Evolutionary conservation across 2,329 filamentous ascomycete genomes (phyloP), one percentile per base, ranked within the genome.

Genomic region (Aspergillus japonicus): DNA sequence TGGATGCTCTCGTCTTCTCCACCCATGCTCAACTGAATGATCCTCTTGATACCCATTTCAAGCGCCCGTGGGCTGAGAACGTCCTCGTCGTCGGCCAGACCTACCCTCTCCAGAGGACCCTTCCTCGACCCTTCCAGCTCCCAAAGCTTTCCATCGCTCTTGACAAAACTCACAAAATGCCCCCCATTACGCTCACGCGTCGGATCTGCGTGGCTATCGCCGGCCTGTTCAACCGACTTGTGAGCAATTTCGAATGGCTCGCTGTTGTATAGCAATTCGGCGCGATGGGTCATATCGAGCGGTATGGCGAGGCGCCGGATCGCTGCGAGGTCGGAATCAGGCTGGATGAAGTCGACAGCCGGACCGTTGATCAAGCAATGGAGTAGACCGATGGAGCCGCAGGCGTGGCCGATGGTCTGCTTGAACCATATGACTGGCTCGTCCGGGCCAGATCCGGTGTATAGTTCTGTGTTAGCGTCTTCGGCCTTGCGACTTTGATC

Each of bases 361-460:
- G 75, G 71, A 16, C 81, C 79, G 66, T 87, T 87, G 51, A 78
- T 74, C 23, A 85, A 65, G 60, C 78, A 77, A 67, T 87, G 85
- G 2, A 87, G 70, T 1, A 86, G 70, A 2, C 81, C 83, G 61
- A 87, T 85, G n/a, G 82, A 74, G 0, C 85, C 85, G 65, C 85
- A 87, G 0, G 83, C 82, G 65, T 87, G 76, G 16, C 81, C 78
- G 58, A 86, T 85, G 1, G 82, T 86, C 64, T 87, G 85, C 61
- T 78, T 80, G 70, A 84, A 85, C 83, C 84, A 87, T 23, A 86
- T 72, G 4, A 85, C 78, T 0, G 83, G 82, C 59, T 86, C 83
- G 2, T 74, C 64, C 0, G 75, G 69, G 23, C 83, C 83, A 21
- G 67, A 77, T 10, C 78, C 78, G 4, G 75, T 64, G 64, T 86